Base-by-base conservation (phyloP, 1,139 yeast species). In the Hanseniaspora uvarum region DNA sequence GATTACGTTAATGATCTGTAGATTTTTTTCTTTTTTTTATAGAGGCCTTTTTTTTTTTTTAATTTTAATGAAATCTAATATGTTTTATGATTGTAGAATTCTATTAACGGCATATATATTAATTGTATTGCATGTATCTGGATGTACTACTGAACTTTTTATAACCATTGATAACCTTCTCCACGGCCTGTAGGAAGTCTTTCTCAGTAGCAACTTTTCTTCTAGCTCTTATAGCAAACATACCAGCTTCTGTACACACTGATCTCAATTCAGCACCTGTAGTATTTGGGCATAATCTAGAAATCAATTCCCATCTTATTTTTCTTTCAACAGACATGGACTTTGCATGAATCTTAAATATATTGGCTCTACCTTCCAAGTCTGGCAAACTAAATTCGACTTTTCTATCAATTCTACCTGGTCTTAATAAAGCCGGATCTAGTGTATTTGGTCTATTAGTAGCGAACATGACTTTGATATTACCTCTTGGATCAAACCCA, bases 401-500 rank as follows among this genome's bases (percentile, higher is more conserved):
- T 71, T 92, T 92, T 70, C 99, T 83, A 72, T 92, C 99, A 63
- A 94, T 83, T 73, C 98, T 84, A 50, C 99, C 98, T 4, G 98
- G 98, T 71, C 98, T 83, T 68, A 94, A 77, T 67, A 92, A 76
- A 7, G 99, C 99, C 24, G 98, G 99, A 66, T 94, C 98, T 65
- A 94, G 78, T 0, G 97, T 92, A 68, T 94, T 94, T 56, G 97
- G 97, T 69, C 98, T 78, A 71, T 94, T 92, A 21, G 98, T 92
- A 47, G 99, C 99, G 72, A 92, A 92, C 97, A 92, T 92, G 55
- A 92, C 98, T 74, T 92, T 92, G 70, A 92, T 92, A 69, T 92
- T 92, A 65, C 97, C 97, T 71, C 97, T 83, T 57, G 98, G 95
- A 65, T 92, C 98, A 69, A 92, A 92, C 56, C 98, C 98, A 70